Base-by-base conservation (phyloP, 2,329 filamentous ascomycete genomes). In the Clarireedia monteithiana region DNA sequence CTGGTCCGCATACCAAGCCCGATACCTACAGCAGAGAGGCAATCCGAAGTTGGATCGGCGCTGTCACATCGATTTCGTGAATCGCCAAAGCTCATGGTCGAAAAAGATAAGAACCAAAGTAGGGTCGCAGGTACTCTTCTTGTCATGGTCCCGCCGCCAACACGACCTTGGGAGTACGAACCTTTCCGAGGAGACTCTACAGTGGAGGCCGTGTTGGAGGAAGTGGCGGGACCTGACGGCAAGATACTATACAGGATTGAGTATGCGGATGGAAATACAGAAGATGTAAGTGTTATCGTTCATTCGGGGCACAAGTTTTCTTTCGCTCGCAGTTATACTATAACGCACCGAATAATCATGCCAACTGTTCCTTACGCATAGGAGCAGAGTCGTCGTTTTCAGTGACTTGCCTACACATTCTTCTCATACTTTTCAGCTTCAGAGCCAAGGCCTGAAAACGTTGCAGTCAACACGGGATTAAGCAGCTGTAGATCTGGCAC, bases 211-310 rank as follows among this genome's bases (percentile, higher is more conserved):
- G 58, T 70, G 2, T 30, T 68, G n/a, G 58, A 62, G 30, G 65
- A 67, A 24, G 23, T 64, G 14, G 38, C 62, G 34, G 55, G 54
- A 3, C 27, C 50, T 10, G 50, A 62, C 53, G 63, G 61, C 7
- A 44, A 63, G 27, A 24, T 46, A 15, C 57, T 59, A 50, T 71
- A 69, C 54, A 59, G 50, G 36, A 64, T 71, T 20, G 63, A 66
- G 53, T 69, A 64, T 55, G 67, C 66, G 36, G 66, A 68, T 60
- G 69, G 68, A 10, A 64, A 56, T 48, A 57, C 63, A 55, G 63
- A 66, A 49, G 56, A 61, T 50, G 69, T 71, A 57, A 66, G 68
- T 69, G 30, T 27, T 26, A 6, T 26, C 20, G 44, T 2, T 26
- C 4, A 2, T 47, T 9, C 15, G 20, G 42, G n/a, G 7, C 20